These are phyloP conservation scores for Centella asiatica DNA, from an alignment of 129 eudicot genomes.

Conservation along the genomic window DNA sequence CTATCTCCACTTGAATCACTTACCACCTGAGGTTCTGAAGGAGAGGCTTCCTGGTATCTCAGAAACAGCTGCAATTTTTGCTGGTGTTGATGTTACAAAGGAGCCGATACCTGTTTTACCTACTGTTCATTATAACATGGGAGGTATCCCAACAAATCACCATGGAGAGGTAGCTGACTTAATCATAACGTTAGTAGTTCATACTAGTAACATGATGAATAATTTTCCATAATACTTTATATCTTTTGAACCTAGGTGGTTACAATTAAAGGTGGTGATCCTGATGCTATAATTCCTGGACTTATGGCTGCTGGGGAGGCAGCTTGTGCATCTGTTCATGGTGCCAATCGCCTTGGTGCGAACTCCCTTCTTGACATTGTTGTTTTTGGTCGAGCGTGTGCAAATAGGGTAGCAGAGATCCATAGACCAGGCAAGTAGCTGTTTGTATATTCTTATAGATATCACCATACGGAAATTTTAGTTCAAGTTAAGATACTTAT, in stretches of 20 bases:
- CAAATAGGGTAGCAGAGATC: conserved; percentile 93
- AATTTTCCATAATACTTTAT: background rate
- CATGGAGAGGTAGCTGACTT: conserved; percentile 70
- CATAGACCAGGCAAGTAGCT: conserved; percentile 53
- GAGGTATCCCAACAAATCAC: conserved; percentile 92
- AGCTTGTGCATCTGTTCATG: conserved; percentile 99
- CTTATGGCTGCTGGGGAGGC: conserved; percentile 99
- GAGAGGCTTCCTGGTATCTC: conserved; percentile 99
- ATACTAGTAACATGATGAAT: conserved; percentile 4
- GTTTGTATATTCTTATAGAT: background rate
- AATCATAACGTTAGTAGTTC: background rate
- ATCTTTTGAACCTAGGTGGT: no score
- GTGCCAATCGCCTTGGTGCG: conserved; percentile 99
- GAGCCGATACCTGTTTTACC: conserved; percentile 97
- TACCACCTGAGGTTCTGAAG: conserved; percentile 97
- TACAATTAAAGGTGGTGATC: conserved; percentile 55
- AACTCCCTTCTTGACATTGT: conserved; percentile 98
- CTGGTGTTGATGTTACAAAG: conserved; percentile 97
- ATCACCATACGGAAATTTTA: background rate
- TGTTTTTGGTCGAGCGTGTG: conserved; percentile 99
- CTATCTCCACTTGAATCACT: conserved; percentile 92
- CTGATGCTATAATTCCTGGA: conserved; percentile 72
- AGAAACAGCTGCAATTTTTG: conserved; percentile 98
- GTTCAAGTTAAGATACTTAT: conserved; percentile 9
- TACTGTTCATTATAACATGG: conserved; percentile 95